These are phyloP conservation scores for Poa annua DNA, from an alignment of 176 grass and related monocot genomes.

Conservation along the genomic window DNA sequence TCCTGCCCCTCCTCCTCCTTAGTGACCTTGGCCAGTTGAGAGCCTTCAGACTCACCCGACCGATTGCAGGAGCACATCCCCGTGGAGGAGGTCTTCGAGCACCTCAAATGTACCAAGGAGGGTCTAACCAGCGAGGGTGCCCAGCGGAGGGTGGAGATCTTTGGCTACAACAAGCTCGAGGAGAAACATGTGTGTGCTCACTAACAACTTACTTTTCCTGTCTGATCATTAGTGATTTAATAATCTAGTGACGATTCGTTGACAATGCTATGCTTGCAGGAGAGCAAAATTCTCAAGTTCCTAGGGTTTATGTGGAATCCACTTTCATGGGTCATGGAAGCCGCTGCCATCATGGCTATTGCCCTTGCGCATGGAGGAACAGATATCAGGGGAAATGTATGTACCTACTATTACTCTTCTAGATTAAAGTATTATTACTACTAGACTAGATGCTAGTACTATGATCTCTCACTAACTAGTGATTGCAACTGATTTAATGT, in stretches of 20 bases:
- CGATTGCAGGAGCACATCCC: conserved; percentile 56
- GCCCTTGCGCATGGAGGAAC: conserved; percentile 58
- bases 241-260: not conserved
- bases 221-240: not conserved
- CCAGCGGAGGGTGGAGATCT: conserved; percentile 46
- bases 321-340: conserved; percentile 82
- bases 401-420: not conserved
- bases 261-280: conserved; percentile 39
- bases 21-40: not conserved
- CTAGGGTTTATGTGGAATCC: conserved; percentile 84
- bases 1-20: not conserved
- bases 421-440: not conserved
- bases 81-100: conserved; percentile 61
- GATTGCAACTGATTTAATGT: not conserved
- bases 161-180: conserved; percentile 73
- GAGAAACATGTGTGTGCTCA: conserved; percentile 50
- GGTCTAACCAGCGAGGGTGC: conserved; percentile 55
- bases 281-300: conserved; percentile 82
- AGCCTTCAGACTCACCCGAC: not conserved
- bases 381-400: conserved; percentile 35
- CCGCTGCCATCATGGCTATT: conserved; percentile 71
- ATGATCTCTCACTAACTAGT: not conserved
- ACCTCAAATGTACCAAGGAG: conserved; percentile 58
- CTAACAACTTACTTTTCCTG: not conserved
- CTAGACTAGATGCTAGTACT: too few species aligned